Percentiles rank a stretch among this genome's conserved stretches.
Evolutionary conservation across 768 basidiomycete species (phyloP).

Genomic region (Vararia minispora): DNA sequence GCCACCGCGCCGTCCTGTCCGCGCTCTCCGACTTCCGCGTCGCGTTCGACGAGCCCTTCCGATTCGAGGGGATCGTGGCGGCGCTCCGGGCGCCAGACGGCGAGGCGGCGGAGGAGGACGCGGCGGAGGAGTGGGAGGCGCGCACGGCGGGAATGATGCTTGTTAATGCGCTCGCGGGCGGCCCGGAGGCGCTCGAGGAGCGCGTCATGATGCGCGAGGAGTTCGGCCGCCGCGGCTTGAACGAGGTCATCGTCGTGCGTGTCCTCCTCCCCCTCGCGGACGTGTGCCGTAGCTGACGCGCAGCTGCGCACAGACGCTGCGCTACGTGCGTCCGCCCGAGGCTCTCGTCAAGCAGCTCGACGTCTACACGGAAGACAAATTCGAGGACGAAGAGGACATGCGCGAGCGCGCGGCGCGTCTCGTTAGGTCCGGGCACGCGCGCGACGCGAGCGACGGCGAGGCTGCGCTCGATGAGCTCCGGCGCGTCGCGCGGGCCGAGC

Average conservation of each 20-base stretch:
- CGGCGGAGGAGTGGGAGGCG: conserved; percentile 79
- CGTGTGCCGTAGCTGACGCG: neutral
- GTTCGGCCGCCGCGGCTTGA: conserved; percentile 68
- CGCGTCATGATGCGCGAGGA: conserved; percentile 75
- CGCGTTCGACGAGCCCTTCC: conserved; percentile 58
- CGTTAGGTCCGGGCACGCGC: conserved; percentile 18
- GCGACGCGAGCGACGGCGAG: conserved; percentile 36
- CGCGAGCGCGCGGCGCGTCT: conserved; percentile 46
- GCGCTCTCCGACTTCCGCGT: conserved; percentile 76
- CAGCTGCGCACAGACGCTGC: conserved; percentile 41
- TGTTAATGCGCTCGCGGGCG: conserved; percentile 69
- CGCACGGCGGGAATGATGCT: conserved; percentile 66
- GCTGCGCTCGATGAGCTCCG: conserved; percentile 50
- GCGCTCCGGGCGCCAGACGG: conserved; percentile 46
- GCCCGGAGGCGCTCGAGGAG: conserved; percentile 68
- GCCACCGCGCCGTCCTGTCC: conserved; percentile 62
- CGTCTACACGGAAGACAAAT: conserved; percentile 80
- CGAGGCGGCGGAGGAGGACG: conserved; percentile 40
- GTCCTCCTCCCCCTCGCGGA: neutral
- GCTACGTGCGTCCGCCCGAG: conserved; percentile 72
- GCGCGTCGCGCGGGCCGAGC: conserved; percentile 45
- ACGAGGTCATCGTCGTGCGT: conserved; percentile 76
- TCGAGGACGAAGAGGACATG: conserved; percentile 82
- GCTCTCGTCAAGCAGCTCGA: conserved; percentile 66
- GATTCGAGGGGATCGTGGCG: conserved; percentile 67